Percentiles rank a stretch among this genome's conserved stretches.
These are phyloP conservation scores for Fragaria vesca DNA, from an alignment of 306 rosid species.

Conservation along the genomic window DNA sequence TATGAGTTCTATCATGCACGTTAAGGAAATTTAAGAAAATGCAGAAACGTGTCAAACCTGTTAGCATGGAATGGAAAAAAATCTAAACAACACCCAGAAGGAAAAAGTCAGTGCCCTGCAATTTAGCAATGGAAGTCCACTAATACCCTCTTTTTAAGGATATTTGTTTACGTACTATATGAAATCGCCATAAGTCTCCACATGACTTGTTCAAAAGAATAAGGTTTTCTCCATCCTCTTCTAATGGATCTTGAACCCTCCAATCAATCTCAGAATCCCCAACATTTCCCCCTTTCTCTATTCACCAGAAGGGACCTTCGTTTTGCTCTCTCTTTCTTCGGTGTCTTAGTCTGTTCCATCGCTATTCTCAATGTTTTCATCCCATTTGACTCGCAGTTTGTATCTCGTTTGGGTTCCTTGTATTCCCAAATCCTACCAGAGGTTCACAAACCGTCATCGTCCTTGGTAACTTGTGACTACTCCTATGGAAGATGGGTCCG, in stretches of 20 bases:
- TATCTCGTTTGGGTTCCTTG: slow-evolving; percentile 36
- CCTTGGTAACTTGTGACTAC: slow-evolving; percentile 41
- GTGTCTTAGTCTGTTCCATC: slow-evolving; percentile 36
- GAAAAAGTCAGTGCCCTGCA: background rate
- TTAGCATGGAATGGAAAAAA: background rate
- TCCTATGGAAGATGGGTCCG: slow-evolving; percentile 72
- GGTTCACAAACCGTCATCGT: slow-evolving; percentile 8
- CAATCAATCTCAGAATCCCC: slow-evolving; percentile 21
- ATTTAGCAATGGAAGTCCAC: background rate
- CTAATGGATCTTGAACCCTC: slow-evolving; percentile 53
- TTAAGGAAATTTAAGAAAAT: background rate
- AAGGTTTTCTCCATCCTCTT: slow-evolving; percentile 22
- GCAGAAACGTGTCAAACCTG: background rate
- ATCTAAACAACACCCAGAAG: background rate
- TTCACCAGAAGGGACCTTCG: slow-evolving; percentile 45
- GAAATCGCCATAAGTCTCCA: background rate
- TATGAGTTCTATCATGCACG: background rate
- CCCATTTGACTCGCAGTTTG: slow-evolving; percentile 39
- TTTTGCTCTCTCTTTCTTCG: slow-evolving; percentile 38
- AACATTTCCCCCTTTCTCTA: slow-evolving; percentile 4
- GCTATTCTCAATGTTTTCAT: slow-evolving; percentile 26
- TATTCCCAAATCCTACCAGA: slow-evolving; percentile 25
- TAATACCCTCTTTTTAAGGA: background rate
- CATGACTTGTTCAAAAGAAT: slow-evolving; percentile 19
- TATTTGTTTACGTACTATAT: background rate